Evolutionary conservation across 2,329 filamentous ascomycete species (phyloP).

Genomic region (Colletotrichum camelliae): DNA sequence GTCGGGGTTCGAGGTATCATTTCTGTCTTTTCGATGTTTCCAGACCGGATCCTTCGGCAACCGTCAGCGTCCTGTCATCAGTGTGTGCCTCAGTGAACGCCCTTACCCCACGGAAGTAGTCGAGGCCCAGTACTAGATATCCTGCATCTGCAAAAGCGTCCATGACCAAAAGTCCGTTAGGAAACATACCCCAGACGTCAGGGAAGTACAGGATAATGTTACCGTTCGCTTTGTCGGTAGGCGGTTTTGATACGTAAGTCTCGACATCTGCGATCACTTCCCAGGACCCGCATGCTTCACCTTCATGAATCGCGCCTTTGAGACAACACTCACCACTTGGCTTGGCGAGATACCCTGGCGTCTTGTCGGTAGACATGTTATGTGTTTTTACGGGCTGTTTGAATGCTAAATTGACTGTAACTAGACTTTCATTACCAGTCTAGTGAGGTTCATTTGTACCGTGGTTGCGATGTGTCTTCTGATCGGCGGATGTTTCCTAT

Average conservation of each 20-base stretch:
- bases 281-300: background rate
- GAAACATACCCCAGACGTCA: background rate
- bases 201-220: background rate
- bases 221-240: background rate
- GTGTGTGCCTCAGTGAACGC: background rate
- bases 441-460: background rate
- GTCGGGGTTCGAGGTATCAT: slow-evolving; percentile 34
- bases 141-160: background rate
- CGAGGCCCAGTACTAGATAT: background rate
- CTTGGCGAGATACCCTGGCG: background rate
- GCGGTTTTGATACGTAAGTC: background rate
- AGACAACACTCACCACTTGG: background rate
- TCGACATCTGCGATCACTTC: background rate
- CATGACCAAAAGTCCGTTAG: background rate
- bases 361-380: background rate
- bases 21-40: slow-evolving; percentile 39
- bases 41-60: slow-evolving; percentile 42
- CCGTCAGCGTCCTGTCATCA: background rate
- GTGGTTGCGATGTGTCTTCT: background rate
- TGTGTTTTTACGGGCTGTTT: background rate
- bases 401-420: background rate
- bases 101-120: background rate
- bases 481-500: background rate
- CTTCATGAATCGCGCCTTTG: background rate
- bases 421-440: background rate